Percentiles rank a stretch among this genome's conserved stretches.
Conservation (phyloP, 208 protist species). For the Trypanosoma melophagium region DNA sequence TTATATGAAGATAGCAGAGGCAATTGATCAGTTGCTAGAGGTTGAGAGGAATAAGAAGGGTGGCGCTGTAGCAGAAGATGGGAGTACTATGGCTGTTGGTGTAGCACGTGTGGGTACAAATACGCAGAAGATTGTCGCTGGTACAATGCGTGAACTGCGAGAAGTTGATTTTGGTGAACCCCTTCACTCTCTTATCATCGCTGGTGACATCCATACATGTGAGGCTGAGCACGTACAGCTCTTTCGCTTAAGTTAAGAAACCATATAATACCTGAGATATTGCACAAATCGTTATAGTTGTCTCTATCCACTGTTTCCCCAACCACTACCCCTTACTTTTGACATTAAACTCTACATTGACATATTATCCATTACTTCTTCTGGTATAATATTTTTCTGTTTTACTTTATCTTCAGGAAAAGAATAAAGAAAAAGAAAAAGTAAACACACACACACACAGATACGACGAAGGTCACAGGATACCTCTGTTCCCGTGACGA, state of each 20-base stretch:
- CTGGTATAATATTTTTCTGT: too few species aligned
- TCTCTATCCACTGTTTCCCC: too few species aligned
- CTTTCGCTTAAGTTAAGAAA: conserved; percentile 40
- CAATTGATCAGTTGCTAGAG: conserved; percentile 95
- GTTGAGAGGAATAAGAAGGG: conserved; percentile 85
- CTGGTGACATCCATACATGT: conserved; percentile 92
- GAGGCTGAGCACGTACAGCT: conserved; percentile 90
- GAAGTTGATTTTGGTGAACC: conserved; percentile 96
- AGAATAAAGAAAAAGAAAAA: neutral
- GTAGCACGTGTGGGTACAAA: conserved; percentile 95
- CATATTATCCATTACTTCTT: too few species aligned
- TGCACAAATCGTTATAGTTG: too few species aligned
- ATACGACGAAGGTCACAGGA: too few species aligned
- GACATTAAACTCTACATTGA: too few species aligned
- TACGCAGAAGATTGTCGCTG: conserved; percentile 92
- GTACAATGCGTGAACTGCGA: conserved; percentile 90
- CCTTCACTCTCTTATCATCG: conserved; percentile 98
- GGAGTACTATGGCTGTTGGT: conserved; percentile 90
- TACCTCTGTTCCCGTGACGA: conserved; percentile 6
- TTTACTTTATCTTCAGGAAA: too few species aligned
- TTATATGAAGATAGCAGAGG: conserved; percentile 98
- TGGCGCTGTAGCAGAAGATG: conserved; percentile 71
- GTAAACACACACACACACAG: neutral
- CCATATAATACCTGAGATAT: too few species aligned
- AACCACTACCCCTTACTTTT: too few species aligned